A percentile compares a stretch with the other conserved stretches of the same genome.
phyloP scores from a whole-genome alignment of 208 protist genomes.

The Endotrypanum monterogeii region DNA sequence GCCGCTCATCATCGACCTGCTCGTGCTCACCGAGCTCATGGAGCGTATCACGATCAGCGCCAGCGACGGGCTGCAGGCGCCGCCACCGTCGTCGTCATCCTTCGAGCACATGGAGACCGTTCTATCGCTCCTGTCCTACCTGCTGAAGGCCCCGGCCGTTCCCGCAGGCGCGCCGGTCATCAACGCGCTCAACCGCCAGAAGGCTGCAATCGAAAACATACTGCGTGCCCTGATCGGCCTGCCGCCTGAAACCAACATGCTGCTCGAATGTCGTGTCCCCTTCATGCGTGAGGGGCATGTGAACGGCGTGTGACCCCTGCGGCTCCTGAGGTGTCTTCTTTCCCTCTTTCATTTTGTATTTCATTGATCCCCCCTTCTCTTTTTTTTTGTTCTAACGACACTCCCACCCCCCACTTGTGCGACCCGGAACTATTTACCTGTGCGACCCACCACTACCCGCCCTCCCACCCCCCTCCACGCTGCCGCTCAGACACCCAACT shows the following conservation, averaged over 20 bases:
- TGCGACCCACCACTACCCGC: conserved; percentile 16
- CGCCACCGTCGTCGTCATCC: conserved; percentile 36
- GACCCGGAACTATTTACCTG: background rate
- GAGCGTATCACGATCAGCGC: conserved; percentile 80
- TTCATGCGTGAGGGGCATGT: conserved; percentile 44
- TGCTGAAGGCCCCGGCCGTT: conserved; percentile 97
- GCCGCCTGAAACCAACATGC: conserved; percentile 95
- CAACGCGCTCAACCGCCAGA: conserved; percentile 98
- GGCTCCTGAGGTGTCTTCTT: background rate
- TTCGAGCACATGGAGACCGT: conserved; percentile 94
- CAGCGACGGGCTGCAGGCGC: conserved; percentile 20
- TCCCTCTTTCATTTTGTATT: background rate
- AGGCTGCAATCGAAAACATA: conserved; percentile 95
- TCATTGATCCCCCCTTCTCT: background rate
- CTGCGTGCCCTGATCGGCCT: conserved; percentile 96
- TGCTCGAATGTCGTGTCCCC: conserved; percentile 94
- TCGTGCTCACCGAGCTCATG: conserved; percentile 97
- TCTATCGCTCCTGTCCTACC: conserved; percentile 95
- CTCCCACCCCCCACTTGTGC: background rate
- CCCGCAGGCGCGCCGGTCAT: conserved; percentile 95
- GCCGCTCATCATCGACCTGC: conserved; percentile 98
- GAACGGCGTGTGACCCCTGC: conserved; percentile 17
- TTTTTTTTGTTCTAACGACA: background rate
- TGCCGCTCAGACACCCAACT: background rate
- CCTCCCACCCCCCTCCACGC: background rate